Evolutionary conservation across 768 basidiomycete species (phyloP), one percentile per base, ranked within the genome.

Genomic region (Mycena filopes): DNA sequence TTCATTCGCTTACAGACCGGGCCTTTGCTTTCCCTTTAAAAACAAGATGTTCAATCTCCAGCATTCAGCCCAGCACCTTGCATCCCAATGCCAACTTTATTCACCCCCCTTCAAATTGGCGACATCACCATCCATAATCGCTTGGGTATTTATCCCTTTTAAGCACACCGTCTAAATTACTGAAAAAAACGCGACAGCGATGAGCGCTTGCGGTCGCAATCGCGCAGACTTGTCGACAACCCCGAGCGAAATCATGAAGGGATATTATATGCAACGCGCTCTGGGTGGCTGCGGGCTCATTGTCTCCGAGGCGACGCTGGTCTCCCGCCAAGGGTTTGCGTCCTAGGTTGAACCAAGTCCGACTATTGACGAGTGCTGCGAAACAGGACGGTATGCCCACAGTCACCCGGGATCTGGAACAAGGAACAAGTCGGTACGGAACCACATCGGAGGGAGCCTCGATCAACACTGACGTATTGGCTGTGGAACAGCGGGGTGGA

Each of bases 361-460:
- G 20, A 33, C 31, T n/a, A 56, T n/a, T 43, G 23, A 18, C 1
- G 31, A 33, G 12, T 5, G 31, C 16, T 26, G n/a, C n/a, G 15
- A 15, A 8, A 28, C 25, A 59, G 57, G 28, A 28, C 48, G 2
- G 57, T 49, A 15, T 61, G 60, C 50, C 42, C 50, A 0, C 42
- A 46, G 33, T 42, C 49, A 1, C 83, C 83, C 20, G 84, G 83
- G 7, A 79, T 84, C 33, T 84, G 83, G 82, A 80, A 73, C 60
- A 69, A 79, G 11, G 79, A 81, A 36, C 82, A 85, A 59, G 73
- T 81, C 20, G 57, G 47, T 59, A 38, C 11, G 57, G 12, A n/a
- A 7, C 10, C 21, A 25, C 12, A n/a, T 5, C 18, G 33, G 3
- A 18, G 3, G 48, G 9, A 20, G 8, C 11, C 55, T 36, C 3